Evolutionary conservation across 257 asterid genomes (phyloP), one percentile per base, ranked within the genome.

Genomic region (Solanum pimpinellifolium): DNA sequence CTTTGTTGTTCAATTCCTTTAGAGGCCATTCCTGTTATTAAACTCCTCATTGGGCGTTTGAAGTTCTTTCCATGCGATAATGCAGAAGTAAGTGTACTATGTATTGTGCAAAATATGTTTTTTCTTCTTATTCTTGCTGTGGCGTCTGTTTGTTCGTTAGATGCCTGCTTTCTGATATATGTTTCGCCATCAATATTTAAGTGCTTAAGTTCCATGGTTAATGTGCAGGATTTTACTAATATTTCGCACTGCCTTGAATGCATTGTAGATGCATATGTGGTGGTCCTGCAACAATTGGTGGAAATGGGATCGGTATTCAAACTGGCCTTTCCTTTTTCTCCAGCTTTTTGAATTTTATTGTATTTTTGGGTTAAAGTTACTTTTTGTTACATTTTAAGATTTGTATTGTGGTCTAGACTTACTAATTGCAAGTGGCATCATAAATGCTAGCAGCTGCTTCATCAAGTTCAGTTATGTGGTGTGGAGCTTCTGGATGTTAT

Each of bases 381-480:
- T 47, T 49, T 37, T 85, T 16, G 5, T 44, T 77, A 78, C 84
- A 25, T 47, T 72, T 27, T 76, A 73, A 73, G 88, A 72, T 49
- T 85, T 41, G n/a, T 69, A 85, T 78, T 86, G 59, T 37, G 41
- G 12, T 49, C 39, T 73, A 47, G 84, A 83, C 86, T 59, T 78
- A 86, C 88, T 62, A 87, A 83, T 86, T 84, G 56, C 70, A 86
- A 88, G 84, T 88, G 81, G 88, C 87, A 90, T 73, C 83, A 44
- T 88, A 47, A 72, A 72, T 93, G 86, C 60, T 87, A 85, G 73
- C 93, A 94, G 99, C 94, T 89, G 56, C 90, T 95, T 86, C 90
- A 76, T 9, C 98, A 97, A 90, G 95, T 93, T 89, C 98, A 92
- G 89, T 87, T 93, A 86, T 94, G 96, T 70, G 95, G 98, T 70